Evolutionary conservation across 2,329 filamentous ascomycete species (phyloP).

Genomic region (Tolypocladium tundrense): DNA sequence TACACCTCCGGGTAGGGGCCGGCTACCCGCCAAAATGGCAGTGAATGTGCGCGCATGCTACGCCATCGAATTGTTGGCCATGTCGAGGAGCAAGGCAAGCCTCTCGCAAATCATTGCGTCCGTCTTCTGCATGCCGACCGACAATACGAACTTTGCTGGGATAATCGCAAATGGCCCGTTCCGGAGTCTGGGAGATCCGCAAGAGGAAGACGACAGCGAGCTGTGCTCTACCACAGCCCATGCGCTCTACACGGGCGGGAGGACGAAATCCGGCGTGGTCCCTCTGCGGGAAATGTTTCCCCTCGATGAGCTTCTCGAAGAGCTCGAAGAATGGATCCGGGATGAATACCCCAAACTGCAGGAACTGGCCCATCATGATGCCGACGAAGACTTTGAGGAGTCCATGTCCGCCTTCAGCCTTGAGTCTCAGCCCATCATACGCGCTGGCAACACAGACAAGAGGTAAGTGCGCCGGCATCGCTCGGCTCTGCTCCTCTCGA

Average conservation of each 20-base stretch:
- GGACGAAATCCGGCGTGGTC: conserved; percentile 2
- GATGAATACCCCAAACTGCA: conserved; percentile 6
- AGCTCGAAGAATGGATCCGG: conserved; percentile 10
- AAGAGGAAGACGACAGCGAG: not conserved
- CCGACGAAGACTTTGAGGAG: not conserved
- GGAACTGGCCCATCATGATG: not conserved
- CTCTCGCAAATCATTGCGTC: conserved; percentile 13
- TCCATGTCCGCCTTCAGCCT: not conserved
- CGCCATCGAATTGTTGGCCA: conserved; percentile 18
- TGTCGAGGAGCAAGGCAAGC: conserved; percentile 2
- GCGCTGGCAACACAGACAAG: not conserved
- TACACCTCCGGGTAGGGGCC: conserved; percentile 6
- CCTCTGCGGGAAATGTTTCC: conserved; percentile 10
- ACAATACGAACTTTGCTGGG: not conserved
- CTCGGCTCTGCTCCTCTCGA: no score
- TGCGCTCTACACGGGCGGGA: not conserved
- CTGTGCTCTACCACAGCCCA: not conserved
- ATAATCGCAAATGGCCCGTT: conserved; percentile 14
- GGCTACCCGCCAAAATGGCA: conserved; percentile 12
- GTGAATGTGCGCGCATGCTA: conserved; percentile 26
- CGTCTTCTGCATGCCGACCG: conserved; percentile 17
- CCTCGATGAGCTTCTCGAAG: conserved; percentile 7
- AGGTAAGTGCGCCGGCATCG: not conserved
- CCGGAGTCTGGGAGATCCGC: conserved; percentile 10
- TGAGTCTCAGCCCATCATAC: not conserved